phyloP scores from a whole-genome alignment of 2,329 filamentous ascomycete genomes.

The Xylaria hypoxylon region DNA sequence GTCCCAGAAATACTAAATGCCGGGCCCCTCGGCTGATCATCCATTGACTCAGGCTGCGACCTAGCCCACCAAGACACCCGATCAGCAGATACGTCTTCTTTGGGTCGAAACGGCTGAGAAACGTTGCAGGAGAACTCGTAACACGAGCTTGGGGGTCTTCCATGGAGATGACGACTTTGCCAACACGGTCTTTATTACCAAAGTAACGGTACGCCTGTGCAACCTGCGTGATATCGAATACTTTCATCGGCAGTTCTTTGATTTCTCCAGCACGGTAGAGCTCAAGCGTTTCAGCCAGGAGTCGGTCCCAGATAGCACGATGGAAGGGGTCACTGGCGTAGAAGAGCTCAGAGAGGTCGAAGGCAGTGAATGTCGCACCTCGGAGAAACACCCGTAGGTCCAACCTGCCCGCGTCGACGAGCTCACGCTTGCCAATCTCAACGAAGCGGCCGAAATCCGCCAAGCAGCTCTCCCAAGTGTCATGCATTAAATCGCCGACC shows the following conservation, averaged over 20 bases:
- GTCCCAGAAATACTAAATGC: conserved; percentile 49
- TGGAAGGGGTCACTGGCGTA: too few species aligned
- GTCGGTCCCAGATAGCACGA: too few species aligned
- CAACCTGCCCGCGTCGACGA: conserved; percentile 51
- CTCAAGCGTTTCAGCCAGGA: background rate
- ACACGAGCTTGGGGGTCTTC: background rate
- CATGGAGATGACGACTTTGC: conserved; percentile 29
- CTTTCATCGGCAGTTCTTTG: background rate
- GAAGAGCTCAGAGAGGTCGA: conserved; percentile 50
- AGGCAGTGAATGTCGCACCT: conserved; percentile 55
- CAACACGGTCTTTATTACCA: background rate
- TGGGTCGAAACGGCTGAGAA: too few species aligned
- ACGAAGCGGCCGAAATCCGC: conserved; percentile 52
- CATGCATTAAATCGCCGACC: conserved; percentile 31
- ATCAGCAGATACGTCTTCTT: conserved; percentile 31
- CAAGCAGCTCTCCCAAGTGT: conserved; percentile 51
- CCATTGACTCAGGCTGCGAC: conserved; percentile 43
- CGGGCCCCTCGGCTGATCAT: conserved; percentile 47
- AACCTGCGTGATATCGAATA: conserved; percentile 14
- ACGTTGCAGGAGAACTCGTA: too few species aligned
- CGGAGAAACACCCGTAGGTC: conserved; percentile 55
- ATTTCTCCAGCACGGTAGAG: conserved; percentile 19
- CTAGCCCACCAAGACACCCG: conserved; percentile 46
- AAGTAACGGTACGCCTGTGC: conserved; percentile 27
- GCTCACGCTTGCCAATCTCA: conserved; percentile 55